A percentile compares a stretch with the other conserved stretches of the same genome.
phyloP scores from a whole-genome alignment of 2,329 filamentous ascomycete genomes.

The Iodosphaeria phyllophila region DNA sequence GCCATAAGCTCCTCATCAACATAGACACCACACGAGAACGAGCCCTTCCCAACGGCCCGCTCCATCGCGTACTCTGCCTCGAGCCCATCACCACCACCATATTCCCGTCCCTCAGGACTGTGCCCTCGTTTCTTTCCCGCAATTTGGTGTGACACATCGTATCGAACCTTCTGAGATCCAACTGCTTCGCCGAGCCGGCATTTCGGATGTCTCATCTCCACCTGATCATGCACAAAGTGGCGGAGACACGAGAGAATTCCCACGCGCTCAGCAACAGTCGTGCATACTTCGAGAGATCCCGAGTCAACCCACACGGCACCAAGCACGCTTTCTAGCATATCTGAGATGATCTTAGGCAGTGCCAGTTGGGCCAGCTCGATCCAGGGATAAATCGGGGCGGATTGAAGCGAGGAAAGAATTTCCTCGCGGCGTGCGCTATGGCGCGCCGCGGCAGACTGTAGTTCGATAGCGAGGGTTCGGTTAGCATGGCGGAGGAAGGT shows the following conservation, averaged over 20 bases:
- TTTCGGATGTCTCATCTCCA: conserved; percentile 47
- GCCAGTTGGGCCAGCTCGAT: conserved; percentile 43
- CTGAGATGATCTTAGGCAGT: conserved; percentile 63
- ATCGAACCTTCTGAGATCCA: conserved; percentile 27
- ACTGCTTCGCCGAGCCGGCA: conserved; percentile 46
- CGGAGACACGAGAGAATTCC: conserved; percentile 47
- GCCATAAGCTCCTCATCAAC: conserved; percentile 28
- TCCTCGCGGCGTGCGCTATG: conserved; percentile 27
- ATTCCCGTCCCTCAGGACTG: conserved; percentile 4
- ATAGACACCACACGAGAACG: conserved; percentile 25
- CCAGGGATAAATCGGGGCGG: conserved; percentile 55
- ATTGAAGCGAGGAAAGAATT: conserved; percentile 30
- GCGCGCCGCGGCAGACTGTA: conserved; percentile 22
- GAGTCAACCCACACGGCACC: conserved; percentile 76
- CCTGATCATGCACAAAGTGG: conserved; percentile 35
- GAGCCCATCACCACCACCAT: conserved; percentile 4
- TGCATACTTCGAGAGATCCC: conserved; percentile 40
- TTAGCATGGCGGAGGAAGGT: conserved; percentile 47
- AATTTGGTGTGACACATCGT: conserved; percentile 22
- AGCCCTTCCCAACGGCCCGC: conserved; percentile 3
- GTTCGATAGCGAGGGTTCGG: conserved; percentile 24
- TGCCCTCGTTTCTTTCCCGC: conserved; percentile 8
- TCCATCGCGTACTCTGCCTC: too few species aligned
- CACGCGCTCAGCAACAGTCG: conserved; percentile 37
- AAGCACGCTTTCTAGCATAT: conserved; percentile 63